Base-by-base conservation (phyloP, 768 basidiomycete genomes). In the Xerocomellus chrysenteron region DNA sequence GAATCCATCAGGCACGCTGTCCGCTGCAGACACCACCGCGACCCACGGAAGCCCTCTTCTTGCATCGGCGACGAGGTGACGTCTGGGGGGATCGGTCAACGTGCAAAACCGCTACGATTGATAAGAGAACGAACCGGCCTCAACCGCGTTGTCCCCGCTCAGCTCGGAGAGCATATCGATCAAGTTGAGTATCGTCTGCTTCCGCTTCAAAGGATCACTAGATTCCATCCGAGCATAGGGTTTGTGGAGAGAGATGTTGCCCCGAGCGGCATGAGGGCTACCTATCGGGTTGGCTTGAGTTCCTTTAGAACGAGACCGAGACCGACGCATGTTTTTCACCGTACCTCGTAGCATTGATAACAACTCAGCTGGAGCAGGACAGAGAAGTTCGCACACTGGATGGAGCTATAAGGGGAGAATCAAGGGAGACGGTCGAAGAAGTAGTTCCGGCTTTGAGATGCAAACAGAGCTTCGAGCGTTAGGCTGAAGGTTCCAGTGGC, bases 111-210 rank as follows among this genome's bases (percentile, higher is more conserved):
- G 46, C 39, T 14, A 44, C 8, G 1, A 39, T 9, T 5, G 28
- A 44, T 13, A 45, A 45, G 30, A 32, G 21, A 26, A 70, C 75
- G 52, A 50, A 76, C 79, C 72, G 13, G 65, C 44, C 12, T 69
- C 70, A 8, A 73, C 53, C 32, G 67, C 72, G 13, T 67, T 71
- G 50, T 82, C 80, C 40, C 70, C 72, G 58, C 67, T 74, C 52
- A 82, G 43, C 55, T 82, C 80, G 12, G 72, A 70, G 47, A 82
- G 65, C 49, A 76, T 75, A 59, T 82, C 80, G 50, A 82, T 68
- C 50, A 82, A 63, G 41, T 73, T 80, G 39, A 78, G 68, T 45
- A 82, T 64, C 8, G 80, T 79, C 59, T 80, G 77, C 62, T 74
- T 80, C 54, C 80, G 74, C 56, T 40, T 73, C 50, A 68, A 54